Base-by-base conservation (phyloP, 345 rosid species). In the Turnera subulata region DNA sequence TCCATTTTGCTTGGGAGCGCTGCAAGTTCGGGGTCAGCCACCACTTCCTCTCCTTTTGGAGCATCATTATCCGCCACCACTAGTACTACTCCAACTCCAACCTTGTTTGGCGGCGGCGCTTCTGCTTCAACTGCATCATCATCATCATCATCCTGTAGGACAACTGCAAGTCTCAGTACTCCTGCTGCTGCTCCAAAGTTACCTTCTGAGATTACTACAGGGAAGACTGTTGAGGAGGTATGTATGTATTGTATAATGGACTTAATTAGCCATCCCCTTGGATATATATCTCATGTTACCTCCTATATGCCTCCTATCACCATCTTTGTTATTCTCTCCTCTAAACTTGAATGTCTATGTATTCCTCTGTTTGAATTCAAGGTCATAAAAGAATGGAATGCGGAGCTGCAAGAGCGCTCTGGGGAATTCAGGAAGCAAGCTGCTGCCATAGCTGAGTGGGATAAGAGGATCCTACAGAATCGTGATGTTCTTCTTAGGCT, bases 321-420 rank as follows among this genome's bases (percentile, higher is more conserved):
- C 35, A 21, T 4, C 50, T 47, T 37, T 67, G 39, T 20, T 50
- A n/a, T 22, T 13, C 7, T 49, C 20, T 32, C 20, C 24, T 55
- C 17, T 47, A 7, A 33, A 51, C 10, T 24, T n/a, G n/a, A n/a
- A n/a, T 20, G 13, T n/a, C 12, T 64, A 9, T 55, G 9, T 10
- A 35, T 42, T 51, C 5, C 15, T 23, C 11, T 48, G 18, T 53
- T 53, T 53, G 71, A 67, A n/a, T n/a, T n/a, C n/a, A n/a, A 93
- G 99, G 87, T 90, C 62, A 93, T 93, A 72, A 94, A 84, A 74
- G 95, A 85, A 70, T 90, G 99, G 97, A 94, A 94, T 65, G 67
- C 83, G 59, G 97, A 94, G 76, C 82, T 94, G 63, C 96, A 88
- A 75, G 95, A 87, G 78, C 83, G 95, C 59, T 80, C 97, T 33